Conservation (phyloP, 2,329 filamentous ascomycete genomes). For the Sarocladium kiliense region DNA sequence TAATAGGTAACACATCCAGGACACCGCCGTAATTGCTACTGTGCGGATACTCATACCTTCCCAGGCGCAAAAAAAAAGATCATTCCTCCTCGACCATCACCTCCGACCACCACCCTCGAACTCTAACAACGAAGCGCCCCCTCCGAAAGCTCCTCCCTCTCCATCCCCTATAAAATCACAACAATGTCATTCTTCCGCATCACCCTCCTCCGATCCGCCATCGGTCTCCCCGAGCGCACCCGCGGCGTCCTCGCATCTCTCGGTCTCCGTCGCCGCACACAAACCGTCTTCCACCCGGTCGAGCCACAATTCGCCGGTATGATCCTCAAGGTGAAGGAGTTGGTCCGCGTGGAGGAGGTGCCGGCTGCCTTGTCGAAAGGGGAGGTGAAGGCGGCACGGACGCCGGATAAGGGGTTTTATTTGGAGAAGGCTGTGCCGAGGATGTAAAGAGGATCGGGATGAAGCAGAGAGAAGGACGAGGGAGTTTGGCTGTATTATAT, state of each 20-base stretch:
- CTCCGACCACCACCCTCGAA: background rate
- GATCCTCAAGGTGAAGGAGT: slow-evolving; percentile 90
- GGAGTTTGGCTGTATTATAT: slow-evolving; percentile 8
- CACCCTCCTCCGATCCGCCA: slow-evolving; percentile 82
- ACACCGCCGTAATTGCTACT: too few relatives aligned
- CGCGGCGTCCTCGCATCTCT: slow-evolving; percentile 79
- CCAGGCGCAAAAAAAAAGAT: background rate
- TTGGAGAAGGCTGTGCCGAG: slow-evolving; percentile 54
- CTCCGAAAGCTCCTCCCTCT: too few relatives aligned
- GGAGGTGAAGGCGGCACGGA: slow-evolving; percentile 66
- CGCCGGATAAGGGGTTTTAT: slow-evolving; percentile 75
- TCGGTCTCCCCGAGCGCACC: slow-evolving; percentile 77
- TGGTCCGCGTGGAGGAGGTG: slow-evolving; percentile 79
- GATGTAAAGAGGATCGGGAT: background rate
- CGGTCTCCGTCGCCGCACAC: slow-evolving; percentile 77
- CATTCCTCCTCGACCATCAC: background rate
- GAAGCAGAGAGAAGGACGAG: background rate
- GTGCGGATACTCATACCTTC: background rate
- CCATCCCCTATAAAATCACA: too few relatives aligned
- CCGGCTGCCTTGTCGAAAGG: slow-evolving; percentile 55
- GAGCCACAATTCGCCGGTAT: slow-evolving; percentile 77
- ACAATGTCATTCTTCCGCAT: slow-evolving; percentile 82
- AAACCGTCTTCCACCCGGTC: slow-evolving; percentile 86
- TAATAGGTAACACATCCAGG: too few relatives aligned
- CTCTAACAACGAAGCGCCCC: too few relatives aligned